Percentiles rank a stretch among this genome's conserved stretches.
phyloP scores from a whole-genome alignment of 768 basidiomycete genomes.

The Boletus tylopilopsis region DNA sequence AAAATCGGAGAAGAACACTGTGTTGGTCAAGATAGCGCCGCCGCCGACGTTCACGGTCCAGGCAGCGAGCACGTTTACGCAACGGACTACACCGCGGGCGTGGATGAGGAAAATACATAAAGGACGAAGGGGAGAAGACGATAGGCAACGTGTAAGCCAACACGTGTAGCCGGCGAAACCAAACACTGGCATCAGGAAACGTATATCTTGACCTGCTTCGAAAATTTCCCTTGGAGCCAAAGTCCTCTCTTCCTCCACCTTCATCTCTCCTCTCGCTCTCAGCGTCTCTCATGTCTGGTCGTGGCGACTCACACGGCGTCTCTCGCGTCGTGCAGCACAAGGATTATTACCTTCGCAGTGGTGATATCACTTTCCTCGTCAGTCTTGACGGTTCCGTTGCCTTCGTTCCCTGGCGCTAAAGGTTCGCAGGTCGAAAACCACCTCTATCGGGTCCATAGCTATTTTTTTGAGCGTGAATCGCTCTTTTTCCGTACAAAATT shows the following conservation, averaged over 20 bases:
- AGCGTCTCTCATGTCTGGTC: conserved; percentile 23
- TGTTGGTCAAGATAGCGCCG: conserved; percentile 1
- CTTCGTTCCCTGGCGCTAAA: conserved; percentile 9
- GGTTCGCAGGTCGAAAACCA: conserved; percentile 49
- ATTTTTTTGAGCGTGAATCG: conserved; percentile 64
- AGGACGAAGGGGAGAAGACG: conserved; percentile 14
- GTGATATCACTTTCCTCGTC: conserved; percentile 57
- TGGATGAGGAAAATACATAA: conserved; percentile 19
- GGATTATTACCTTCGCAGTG: conserved; percentile 54
- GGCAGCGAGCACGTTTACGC: conserved; percentile 27
- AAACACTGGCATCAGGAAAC: conserved; percentile 29
- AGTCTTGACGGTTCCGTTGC: conserved; percentile 16
- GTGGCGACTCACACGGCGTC: conserved; percentile 25
- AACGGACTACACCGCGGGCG: conserved; percentile 15
- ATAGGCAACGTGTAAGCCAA: conserved; percentile 29
- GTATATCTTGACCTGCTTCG: conserved; percentile 35
- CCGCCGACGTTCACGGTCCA: conserved; percentile 4
- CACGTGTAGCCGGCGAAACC: conserved; percentile 33
- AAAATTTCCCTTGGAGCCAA: conserved; percentile 35
- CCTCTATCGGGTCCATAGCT: conserved; percentile 55
- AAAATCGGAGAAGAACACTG: neutral
- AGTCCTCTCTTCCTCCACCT: conserved; percentile 22
- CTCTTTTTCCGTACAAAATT: conserved; percentile 40
- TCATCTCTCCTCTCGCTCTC: conserved; percentile 28
- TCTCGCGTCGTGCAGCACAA: conserved; percentile 35